Conservation (phyloP, 2,329 filamentous ascomycete genomes). For the Aureobasidium subglaciale region DNA sequence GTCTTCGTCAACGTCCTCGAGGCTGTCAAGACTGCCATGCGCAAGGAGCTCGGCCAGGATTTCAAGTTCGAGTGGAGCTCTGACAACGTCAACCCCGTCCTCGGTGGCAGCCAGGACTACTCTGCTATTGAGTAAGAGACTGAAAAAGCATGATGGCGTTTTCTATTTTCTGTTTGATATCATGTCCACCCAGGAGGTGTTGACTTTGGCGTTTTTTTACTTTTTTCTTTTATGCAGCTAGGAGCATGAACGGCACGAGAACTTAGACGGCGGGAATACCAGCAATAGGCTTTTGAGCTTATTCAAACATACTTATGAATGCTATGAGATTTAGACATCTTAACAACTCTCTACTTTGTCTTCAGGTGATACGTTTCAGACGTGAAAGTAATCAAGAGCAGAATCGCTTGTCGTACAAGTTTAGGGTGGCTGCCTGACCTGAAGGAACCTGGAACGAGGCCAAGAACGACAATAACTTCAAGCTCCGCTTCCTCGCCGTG, state of each 20-base stretch:
- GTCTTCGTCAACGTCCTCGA: constrained; percentile 68
- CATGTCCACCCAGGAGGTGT: constrained; percentile 11
- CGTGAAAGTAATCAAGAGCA: neutral
- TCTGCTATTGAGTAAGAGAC: constrained; percentile 49
- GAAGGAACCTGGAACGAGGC: too few species aligned
- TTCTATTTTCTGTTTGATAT: constrained; percentile 8
- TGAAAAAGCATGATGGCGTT: constrained; percentile 10
- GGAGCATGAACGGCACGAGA: constrained; percentile 10
- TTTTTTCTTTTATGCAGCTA: neutral
- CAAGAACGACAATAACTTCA: too few species aligned
- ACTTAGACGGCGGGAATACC: constrained; percentile 11
- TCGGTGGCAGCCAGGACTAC: constrained; percentile 44
- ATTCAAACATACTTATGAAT: constrained; percentile 10
- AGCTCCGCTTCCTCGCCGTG: too few species aligned
- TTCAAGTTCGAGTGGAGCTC: constrained; percentile 65
- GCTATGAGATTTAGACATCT: constrained; percentile 5
- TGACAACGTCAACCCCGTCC: constrained; percentile 62
- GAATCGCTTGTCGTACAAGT: too few species aligned
- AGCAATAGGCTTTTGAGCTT: neutral
- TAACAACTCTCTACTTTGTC: neutral
- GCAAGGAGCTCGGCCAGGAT: constrained; percentile 64
- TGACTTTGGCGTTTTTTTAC: neutral
- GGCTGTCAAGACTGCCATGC: constrained; percentile 59
- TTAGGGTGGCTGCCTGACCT: too few species aligned
- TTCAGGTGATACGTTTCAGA: neutral